A percentile compares a stretch with the other conserved stretches of the same genome.
Evolutionary conservation across 495 filamentous ascomycete species (phyloP).

Genomic region (Penicillium verhagenii): DNA sequence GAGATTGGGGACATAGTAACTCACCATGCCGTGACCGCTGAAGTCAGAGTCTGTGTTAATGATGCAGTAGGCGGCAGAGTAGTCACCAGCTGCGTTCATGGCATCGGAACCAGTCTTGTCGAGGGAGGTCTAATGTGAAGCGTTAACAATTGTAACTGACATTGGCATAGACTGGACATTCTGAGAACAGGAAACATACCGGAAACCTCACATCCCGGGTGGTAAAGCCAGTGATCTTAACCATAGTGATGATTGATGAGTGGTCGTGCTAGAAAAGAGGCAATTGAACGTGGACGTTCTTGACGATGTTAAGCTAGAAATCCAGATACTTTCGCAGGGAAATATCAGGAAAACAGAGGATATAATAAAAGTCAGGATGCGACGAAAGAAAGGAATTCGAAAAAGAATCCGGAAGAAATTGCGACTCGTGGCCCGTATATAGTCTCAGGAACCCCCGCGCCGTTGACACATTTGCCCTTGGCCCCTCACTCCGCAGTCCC

Average conservation of each 20-base stretch:
- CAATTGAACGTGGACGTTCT: slow-evolving; percentile 14
- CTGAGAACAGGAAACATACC: slow-evolving; percentile 40
- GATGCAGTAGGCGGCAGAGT: slow-evolving; percentile 90
- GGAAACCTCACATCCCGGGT: slow-evolving; percentile 91
- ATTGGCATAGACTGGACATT: background rate
- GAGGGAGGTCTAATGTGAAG: slow-evolving; percentile 66
- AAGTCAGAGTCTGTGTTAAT: slow-evolving; percentile 72
- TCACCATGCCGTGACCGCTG: slow-evolving; percentile 85
- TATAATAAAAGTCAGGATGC: slow-evolving; percentile 1
- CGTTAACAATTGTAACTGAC: background rate
- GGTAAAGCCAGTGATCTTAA: slow-evolving; percentile 77
- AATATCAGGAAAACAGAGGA: background rate
- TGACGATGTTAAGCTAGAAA: background rate
- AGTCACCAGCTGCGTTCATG: slow-evolving; percentile 95
- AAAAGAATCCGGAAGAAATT: slow-evolving; percentile 12
- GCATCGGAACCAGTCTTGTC: slow-evolving; percentile 95
- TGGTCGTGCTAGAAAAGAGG: background rate
- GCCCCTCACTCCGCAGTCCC: slow-evolving; percentile 12
- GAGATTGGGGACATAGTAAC: no score
- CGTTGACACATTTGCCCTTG: slow-evolving; percentile 19
- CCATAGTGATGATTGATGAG: slow-evolving; percentile 39
- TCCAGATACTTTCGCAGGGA: background rate
- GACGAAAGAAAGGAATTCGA: slow-evolving; percentile 1
- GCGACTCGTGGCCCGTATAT: slow-evolving; percentile 23
- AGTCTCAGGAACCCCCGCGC: slow-evolving; percentile 24